These are phyloP conservation scores for Rhododendron molle DNA, from an alignment of 148 eudicot genomes.

Conservation along the genomic window DNA sequence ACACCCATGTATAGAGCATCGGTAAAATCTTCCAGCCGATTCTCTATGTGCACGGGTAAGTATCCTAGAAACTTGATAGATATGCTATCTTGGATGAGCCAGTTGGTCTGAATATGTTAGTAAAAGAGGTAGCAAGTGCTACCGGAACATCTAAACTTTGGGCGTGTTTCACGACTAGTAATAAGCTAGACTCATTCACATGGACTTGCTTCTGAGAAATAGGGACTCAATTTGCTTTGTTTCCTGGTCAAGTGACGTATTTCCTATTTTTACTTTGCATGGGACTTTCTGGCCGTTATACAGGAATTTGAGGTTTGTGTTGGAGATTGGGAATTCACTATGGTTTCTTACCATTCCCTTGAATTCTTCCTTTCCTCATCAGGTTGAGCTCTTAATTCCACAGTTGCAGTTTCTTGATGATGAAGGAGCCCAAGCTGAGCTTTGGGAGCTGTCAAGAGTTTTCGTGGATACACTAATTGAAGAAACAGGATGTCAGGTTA, in stretches of 20 bases:
- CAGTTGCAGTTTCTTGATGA: constrained; percentile 97
- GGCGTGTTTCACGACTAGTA: not conserved
- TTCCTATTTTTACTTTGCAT: not conserved
- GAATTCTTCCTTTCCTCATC: constrained; percentile 10
- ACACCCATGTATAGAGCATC: not conserved
- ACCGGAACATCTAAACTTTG: not conserved
- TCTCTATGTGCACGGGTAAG: not conserved
- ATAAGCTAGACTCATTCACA: not conserved
- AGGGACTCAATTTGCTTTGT: not conserved
- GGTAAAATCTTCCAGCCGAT: not conserved
- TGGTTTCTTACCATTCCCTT: not conserved
- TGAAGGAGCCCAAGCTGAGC: constrained; percentile 98
- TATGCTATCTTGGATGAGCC: not conserved
- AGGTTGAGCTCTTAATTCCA: constrained; percentile 96
- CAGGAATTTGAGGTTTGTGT: not conserved
- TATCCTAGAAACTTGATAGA: not conserved
- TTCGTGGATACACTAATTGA: constrained; percentile 86
- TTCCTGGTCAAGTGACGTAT: not conserved
- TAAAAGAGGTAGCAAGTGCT: not conserved
- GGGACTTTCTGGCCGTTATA: not conserved
- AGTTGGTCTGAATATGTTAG: not conserved
- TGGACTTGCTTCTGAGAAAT: not conserved
- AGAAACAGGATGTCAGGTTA: constrained; percentile 87
- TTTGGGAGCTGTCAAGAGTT: constrained; percentile 84
- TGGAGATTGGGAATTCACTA: not conserved